Percentiles rank a stretch among this genome's conserved stretches.
Evolutionary conservation across 1,139 yeast genomes (phyloP).

Genomic region (Yamadazyma aaseri): DNA sequence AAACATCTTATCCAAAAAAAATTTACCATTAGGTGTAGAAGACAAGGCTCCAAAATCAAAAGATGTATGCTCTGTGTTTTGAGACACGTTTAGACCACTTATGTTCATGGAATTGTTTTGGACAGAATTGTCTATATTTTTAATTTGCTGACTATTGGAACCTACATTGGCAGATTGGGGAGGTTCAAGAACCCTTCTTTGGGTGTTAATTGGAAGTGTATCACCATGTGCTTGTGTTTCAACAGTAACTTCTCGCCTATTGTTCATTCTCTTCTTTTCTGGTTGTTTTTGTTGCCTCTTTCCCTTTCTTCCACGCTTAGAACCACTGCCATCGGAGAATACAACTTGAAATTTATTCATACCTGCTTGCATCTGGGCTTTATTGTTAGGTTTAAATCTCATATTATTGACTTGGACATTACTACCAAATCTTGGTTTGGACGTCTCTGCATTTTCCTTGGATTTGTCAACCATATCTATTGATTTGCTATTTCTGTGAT

Average conservation of each 20-base stretch:
- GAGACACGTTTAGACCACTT: slow-evolving; percentile 23
- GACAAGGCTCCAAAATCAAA: slow-evolving; percentile 30
- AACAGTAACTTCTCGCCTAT: slow-evolving; percentile 11
- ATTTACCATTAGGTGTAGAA: slow-evolving; percentile 46
- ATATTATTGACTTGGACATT: slow-evolving; percentile 10
- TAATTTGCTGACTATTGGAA: not conserved
- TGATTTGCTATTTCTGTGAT: not conserved
- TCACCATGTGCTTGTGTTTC: slow-evolving; percentile 11
- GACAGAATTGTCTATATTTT: slow-evolving; percentile 19
- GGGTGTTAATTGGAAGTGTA: slow-evolving; percentile 2
- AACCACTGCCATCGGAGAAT: slow-evolving; percentile 49
- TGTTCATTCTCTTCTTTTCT: slow-evolving; percentile 10
- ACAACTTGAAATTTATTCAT: slow-evolving; percentile 55
- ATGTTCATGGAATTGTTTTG: slow-evolving; percentile 26
- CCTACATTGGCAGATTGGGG: not conserved
- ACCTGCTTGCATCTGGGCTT: slow-evolving; percentile 43
- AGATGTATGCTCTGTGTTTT: slow-evolving; percentile 21
- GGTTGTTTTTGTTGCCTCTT: slow-evolving; percentile 11
- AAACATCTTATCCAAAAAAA: slow-evolving; percentile 38
- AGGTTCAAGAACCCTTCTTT: slow-evolving; percentile 1
- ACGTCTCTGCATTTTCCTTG: slow-evolving; percentile 5
- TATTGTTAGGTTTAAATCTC: slow-evolving; percentile 19
- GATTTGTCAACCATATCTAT: not conserved
- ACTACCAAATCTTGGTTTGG: slow-evolving; percentile 8
- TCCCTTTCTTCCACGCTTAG: slow-evolving; percentile 29